Evolutionary conservation across 345 rosid genomes (phyloP), one percentile per base, ranked within the genome.

Genomic region (Psidium friedrichsthalianum): DNA sequence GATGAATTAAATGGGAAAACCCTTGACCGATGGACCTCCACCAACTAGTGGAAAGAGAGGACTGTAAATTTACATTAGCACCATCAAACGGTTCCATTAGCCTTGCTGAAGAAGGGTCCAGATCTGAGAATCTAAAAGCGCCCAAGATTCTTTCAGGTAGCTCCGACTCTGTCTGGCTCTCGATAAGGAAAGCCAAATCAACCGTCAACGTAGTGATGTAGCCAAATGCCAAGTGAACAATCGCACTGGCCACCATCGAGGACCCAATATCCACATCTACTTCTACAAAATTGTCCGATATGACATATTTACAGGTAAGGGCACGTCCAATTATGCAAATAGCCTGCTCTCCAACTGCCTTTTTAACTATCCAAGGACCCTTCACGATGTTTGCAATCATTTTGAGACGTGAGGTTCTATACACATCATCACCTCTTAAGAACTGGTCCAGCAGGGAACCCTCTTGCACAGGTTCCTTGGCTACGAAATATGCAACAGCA

Each of bases 331-430:
- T 94, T 59, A 97, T 86, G 86, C 98, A 97, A 53, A 95, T 94
- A 4, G 99, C 99, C 86, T 95, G 99, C 93, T 97, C 98, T 61
- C 98, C 99, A 84, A 95, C 99, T 51, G 99, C 99, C 89, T 93
- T 97, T 90, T 92, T 93, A 44, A 97, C 98, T 6, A 95, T 95
- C 99, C 99, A 97, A 14, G 99, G 99, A 8, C 98, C 99, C 87
- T 94, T 92, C 85, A 94, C 98, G 49, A 97, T 93, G 95, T 96
- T 97, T 54, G 98, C 99, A 59, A 97, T 95, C 90, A 95, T 86
- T 86, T 97, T 97, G 58, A 97, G 98, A 92, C 98, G 92, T 18
- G 98, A 95, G 86, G 89, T 96, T 85, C 91, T 93, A 83, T 87
- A 95, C 6, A 18, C 91, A 49, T 97, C 99, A 85, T 95, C 99